Evolutionary conservation across 345 rosid genomes (phyloP).

Genomic region (Acer saccharum): DNA sequence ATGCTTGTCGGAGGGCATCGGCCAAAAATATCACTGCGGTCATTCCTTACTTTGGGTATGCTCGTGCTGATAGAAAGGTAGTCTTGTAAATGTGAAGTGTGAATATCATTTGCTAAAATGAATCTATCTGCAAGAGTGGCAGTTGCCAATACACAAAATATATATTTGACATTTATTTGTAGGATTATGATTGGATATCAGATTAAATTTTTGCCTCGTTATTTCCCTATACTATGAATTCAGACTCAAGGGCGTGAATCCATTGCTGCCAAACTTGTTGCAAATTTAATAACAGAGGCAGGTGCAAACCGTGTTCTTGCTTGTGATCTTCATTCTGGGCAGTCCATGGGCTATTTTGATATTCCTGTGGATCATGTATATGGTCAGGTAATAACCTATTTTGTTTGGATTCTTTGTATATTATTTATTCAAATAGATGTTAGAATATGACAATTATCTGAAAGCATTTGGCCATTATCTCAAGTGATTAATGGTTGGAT

Average conservation of each 20-base stretch:
- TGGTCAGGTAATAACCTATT: conserved; percentile 68
- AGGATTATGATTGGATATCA: neutral
- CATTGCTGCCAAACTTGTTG: conserved; percentile 86
- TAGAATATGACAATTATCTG: neutral
- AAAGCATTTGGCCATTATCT: neutral
- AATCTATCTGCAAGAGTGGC: neutral
- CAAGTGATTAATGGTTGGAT: neutral
- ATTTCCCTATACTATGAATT: conserved; percentile 17
- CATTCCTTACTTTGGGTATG: conserved; percentile 96
- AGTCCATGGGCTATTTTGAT: conserved; percentile 98
- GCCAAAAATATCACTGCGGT: conserved; percentile 94
- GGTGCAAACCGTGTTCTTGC: conserved; percentile 98
- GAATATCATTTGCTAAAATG: neutral
- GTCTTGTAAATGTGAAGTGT: neutral
- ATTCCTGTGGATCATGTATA: conserved; percentile 96
- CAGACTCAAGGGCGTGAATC: conserved; percentile 99
- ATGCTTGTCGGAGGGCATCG: conserved; percentile 95
- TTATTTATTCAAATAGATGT: neutral
- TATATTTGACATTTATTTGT: neutral
- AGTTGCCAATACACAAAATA: no score
- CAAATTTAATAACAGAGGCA: conserved; percentile 80
- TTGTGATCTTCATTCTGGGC: conserved; percentile 99
- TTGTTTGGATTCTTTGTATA: neutral
- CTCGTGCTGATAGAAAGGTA: conserved; percentile 98
- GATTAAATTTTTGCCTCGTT: conserved; percentile 4